A percentile compares a stretch with the other conserved stretches of the same genome.
phyloP scores from a whole-genome alignment of 2,329 filamentous ascomycete genomes.

The Pestalotiopsis sp. region DNA sequence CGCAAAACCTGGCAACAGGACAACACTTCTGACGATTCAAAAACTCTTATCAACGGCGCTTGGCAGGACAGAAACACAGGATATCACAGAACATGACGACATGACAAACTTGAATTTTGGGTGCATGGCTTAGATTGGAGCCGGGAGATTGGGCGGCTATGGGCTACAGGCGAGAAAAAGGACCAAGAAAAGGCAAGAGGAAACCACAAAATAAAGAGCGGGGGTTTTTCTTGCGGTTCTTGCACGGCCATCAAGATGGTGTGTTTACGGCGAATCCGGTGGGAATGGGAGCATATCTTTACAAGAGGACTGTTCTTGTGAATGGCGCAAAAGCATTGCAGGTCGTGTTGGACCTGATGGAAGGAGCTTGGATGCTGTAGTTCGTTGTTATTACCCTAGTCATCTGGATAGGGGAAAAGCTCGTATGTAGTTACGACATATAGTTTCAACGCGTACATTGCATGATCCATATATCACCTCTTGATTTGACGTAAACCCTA shows the following conservation, averaged over 20 bases:
- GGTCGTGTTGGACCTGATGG: background rate
- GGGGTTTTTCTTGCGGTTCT: background rate
- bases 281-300: background rate
- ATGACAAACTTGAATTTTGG: background rate
- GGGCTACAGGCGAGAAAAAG: background rate
- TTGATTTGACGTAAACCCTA: no score
- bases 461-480: no score
- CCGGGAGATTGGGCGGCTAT: background rate
- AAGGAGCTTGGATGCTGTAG: background rate
- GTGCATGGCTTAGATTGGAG: background rate
- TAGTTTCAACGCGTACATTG: no score
- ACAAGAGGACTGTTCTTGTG: background rate
- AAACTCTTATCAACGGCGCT: background rate
- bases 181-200: background rate
- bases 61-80: background rate
- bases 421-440: no score
- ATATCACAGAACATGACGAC: background rate
- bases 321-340: background rate
- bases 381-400: no score
- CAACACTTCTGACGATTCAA: background rate
- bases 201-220: background rate
- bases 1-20: constrained; percentile 1
- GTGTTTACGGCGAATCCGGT: background rate
- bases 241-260: background rate
- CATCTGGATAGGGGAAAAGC: no score